A percentile compares a stretch with the other conserved stretches of the same genome.
Conservation (phyloP, 768 basidiomycete species). For the Panaeolus cyanescens region DNA sequence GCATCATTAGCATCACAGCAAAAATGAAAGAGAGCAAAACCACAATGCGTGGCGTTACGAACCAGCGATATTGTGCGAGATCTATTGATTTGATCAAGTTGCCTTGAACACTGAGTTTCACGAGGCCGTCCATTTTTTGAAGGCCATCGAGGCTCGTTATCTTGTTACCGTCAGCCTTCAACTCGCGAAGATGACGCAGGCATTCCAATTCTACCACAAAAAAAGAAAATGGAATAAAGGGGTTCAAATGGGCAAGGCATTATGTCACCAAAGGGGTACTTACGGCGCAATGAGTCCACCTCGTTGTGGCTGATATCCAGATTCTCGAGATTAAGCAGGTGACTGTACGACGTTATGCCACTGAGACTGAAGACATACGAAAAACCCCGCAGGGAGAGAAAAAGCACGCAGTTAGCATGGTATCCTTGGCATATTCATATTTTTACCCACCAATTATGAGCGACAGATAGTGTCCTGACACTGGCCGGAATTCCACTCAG, state of each 20-base stretch:
- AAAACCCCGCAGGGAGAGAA: slow-evolving; percentile 8
- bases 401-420: slow-evolving; percentile 12
- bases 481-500: slow-evolving; percentile 74
- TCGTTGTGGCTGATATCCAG: slow-evolving; percentile 92
- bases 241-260: background rate
- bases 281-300: slow-evolving; percentile 85
- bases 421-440: slow-evolving; percentile 12
- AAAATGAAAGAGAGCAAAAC: slow-evolving; percentile 11
- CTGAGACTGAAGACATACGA: slow-evolving; percentile 58
- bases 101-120: slow-evolving; percentile 79
- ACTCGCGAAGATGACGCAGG: slow-evolving; percentile 83
- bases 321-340: slow-evolving; percentile 82
- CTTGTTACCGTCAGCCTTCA: slow-evolving; percentile 87
- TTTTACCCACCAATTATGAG: slow-evolving; percentile 65
- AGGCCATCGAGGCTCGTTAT: slow-evolving; percentile 77
- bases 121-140: slow-evolving; percentile 75
- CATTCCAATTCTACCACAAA: slow-evolving; percentile 70
- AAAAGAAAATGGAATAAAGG: slow-evolving; percentile 11
- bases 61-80: slow-evolving; percentile 70
- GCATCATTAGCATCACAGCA: slow-evolving; percentile 13
- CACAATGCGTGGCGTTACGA: slow-evolving; percentile 3
- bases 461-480: slow-evolving; percentile 77
- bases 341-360: slow-evolving; percentile 84
- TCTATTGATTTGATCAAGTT: slow-evolving; percentile 71
- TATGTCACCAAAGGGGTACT: slow-evolving; percentile 34